Evolutionary conservation across 192 early-diverging fungal species (phyloP).

Genomic region (Allomyces arbusculus): DNA sequence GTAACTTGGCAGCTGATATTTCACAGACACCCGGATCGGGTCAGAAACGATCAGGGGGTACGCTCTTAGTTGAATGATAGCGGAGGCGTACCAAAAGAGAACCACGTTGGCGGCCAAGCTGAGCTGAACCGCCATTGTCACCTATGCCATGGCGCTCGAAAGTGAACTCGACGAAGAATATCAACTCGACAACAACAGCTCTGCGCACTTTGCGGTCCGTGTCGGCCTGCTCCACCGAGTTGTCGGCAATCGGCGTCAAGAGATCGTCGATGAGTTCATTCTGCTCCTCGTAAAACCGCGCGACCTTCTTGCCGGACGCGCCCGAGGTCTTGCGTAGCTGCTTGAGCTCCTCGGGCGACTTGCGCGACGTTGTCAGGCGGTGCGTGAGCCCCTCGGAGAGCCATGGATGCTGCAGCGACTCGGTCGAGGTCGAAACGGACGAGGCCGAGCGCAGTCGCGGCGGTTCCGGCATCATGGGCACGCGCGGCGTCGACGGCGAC

Average conservation of each 20-base stretch:
- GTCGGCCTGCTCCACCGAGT: slow-evolving; percentile 3
- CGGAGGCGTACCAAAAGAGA: neutral
- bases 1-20: neutral
- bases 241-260: slow-evolving; percentile 16
- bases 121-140: neutral
- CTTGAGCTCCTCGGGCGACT: slow-evolving; percentile 26
- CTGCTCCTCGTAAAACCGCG: slow-evolving; percentile 62
- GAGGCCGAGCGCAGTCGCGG: too few relatives aligned
- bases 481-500: too few relatives aligned
- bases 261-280: slow-evolving; percentile 63
- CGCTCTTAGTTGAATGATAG: too few relatives aligned
- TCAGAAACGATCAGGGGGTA: neutral
- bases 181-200: too few relatives aligned
- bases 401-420: neutral
- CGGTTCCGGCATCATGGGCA: too few relatives aligned
- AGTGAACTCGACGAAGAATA: too few relatives aligned
- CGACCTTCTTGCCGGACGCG: slow-evolving; percentile 17
- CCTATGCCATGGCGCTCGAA: neutral
- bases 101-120: neutral
- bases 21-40: neutral
- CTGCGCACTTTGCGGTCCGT: too few relatives aligned
- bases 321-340: slow-evolving; percentile 9
- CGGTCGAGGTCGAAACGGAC: too few relatives aligned
- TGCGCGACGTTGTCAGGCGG: slow-evolving; percentile 4
- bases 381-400: neutral